Evolutionary conservation across 805 yeast species (phyloP), one percentile per base, ranked within the genome.

Genomic region (Wickerhamomyces queroliae): DNA sequence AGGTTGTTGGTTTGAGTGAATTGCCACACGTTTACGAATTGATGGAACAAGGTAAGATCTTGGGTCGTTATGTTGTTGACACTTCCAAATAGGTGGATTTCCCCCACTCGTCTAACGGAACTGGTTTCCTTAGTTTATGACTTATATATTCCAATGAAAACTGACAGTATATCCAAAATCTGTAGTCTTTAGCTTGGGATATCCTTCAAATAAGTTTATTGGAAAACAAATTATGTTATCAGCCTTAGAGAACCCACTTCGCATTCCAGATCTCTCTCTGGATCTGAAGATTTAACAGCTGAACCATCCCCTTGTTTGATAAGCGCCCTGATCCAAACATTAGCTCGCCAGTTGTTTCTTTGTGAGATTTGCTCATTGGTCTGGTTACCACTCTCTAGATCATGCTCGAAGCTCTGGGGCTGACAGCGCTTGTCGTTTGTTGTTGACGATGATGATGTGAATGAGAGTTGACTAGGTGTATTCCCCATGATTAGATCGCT

Each of bases 1-100:
- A 74, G 63, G 53, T 76, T 47, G 76, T 75, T 38, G 80, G 80
- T 7, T 63, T 76, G 49, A 67, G 74, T 35, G 78, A 76, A 51
- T 62, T 76, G 53, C 72, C 78, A 42, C 53, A 55, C 31, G 74
- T 75, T 42, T 76, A 73, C 61, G 68, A 74, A 38, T 60, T 72
- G 61, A 76, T 76, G 83, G 80, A 76, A 57, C 63, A 74, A 48
- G 82, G 82, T 49, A 71, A 74, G 68, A 74, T 78, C 53, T 65
- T 72, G 52, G 84, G 84, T 47, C 68, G 84, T 62, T 76, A 75
- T 55, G 84, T 78, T 41, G 76, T 77, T 49, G 83, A 77, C 62
- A 74, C 79, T 22, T 58, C 71, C 37, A 66, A 64, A 52, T 69
- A 30, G 31, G 19, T 30, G 49, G 53, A 15, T 23, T 78, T 18